Evolutionary conservation across 2,329 filamentous ascomycete species (phyloP).

Genomic region (Cadophora gregata): DNA sequence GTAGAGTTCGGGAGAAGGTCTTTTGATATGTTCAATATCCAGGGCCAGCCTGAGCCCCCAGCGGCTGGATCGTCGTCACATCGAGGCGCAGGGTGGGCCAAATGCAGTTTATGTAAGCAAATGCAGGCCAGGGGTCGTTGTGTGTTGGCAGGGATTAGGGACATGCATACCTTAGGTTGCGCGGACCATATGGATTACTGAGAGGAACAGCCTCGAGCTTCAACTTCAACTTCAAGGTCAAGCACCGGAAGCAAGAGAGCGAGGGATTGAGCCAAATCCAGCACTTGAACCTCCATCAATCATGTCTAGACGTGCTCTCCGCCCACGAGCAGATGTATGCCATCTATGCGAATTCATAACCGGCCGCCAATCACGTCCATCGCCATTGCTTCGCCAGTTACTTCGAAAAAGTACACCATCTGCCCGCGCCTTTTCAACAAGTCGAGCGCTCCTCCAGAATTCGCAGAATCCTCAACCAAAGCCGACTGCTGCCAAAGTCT

Average conservation of each 20-base stretch:
- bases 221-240: slow-evolving; percentile 27
- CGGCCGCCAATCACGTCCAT: slow-evolving; percentile 25
- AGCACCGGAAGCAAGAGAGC: slow-evolving; percentile 1
- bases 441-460: slow-evolving; percentile 27
- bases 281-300: slow-evolving; percentile 21
- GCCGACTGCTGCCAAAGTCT: slow-evolving; percentile 6
- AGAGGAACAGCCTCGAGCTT: slow-evolving; percentile 32
- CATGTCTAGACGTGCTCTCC: slow-evolving; percentile 50
- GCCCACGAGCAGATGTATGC: slow-evolving; percentile 48
- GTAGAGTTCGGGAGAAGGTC: background rate
- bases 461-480: slow-evolving; percentile 7
- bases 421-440: slow-evolving; percentile 34
- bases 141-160: background rate
- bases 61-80: slow-evolving; percentile 26
- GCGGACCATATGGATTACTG: slow-evolving; percentile 20
- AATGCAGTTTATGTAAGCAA: slow-evolving; percentile 1
- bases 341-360: slow-evolving; percentile 50
- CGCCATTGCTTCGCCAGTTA: background rate
- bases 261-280: slow-evolving; percentile 15
- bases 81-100: background rate
- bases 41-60: slow-evolving; percentile 10
- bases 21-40: background rate
- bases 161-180: no score
- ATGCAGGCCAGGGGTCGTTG: slow-evolving; percentile 13
- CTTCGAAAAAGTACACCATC: slow-evolving; percentile 28